Evolutionary conservation across 1,139 yeast genomes (phyloP).

Genomic region (Geotrichum candidum): DNA sequence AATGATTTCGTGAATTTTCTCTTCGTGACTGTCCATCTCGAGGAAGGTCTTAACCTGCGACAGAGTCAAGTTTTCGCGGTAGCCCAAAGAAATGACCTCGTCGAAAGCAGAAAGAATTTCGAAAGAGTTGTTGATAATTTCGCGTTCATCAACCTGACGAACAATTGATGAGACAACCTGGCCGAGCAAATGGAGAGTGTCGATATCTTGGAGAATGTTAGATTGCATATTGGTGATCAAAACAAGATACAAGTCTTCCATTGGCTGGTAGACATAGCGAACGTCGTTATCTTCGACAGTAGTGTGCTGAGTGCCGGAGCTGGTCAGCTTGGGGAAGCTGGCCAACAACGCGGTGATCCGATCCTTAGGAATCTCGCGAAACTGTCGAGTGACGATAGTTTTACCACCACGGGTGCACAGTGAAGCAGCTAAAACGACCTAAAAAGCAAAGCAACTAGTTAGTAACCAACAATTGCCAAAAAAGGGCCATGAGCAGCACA

Average conservation of each 20-base stretch:
- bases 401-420: constrained; percentile 94
- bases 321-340: constrained; percentile 75
- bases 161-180: constrained; percentile 74
- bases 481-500: neutral
- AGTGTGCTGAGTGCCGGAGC: constrained; percentile 77
- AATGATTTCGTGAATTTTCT: constrained; percentile 94
- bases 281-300: constrained; percentile 90
- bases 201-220: constrained; percentile 90
- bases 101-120: constrained; percentile 90
- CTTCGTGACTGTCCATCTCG: constrained; percentile 98
- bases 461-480: neutral
- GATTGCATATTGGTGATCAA: constrained; percentile 87
- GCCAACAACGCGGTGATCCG: constrained; percentile 82
- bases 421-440: constrained; percentile 88
- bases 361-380: constrained; percentile 77
- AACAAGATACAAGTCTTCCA: constrained; percentile 89
- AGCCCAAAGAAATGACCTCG: constrained; percentile 85
- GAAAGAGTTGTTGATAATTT: constrained; percentile 77
- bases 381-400: constrained; percentile 88
- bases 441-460: neutral
- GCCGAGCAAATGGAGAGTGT: constrained; percentile 80
- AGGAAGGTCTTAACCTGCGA: constrained; percentile 83
- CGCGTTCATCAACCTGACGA: constrained; percentile 75
- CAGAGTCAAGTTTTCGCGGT: constrained; percentile 77
- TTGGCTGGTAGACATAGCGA: constrained; percentile 91